Evolutionary conservation across 768 basidiomycete genomes (phyloP).

Genomic region (Pleurotus ostreatus): DNA sequence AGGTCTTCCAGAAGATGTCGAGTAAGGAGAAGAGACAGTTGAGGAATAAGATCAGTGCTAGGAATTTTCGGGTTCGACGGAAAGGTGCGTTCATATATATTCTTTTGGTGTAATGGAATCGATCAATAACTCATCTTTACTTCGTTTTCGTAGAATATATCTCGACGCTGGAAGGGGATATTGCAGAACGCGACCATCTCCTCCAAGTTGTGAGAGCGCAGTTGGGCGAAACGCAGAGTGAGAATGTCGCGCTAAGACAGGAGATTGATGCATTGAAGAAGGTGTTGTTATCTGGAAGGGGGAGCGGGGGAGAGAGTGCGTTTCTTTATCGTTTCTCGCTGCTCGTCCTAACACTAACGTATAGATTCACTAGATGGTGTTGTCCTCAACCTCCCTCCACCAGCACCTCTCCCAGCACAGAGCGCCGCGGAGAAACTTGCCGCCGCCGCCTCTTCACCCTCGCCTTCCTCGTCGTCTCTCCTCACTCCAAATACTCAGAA

Average conservation of each 20-base stretch:
- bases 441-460: constrained; percentile 13
- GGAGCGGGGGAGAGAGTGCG: constrained; percentile 16
- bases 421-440: constrained; percentile 34
- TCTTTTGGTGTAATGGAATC: constrained; percentile 1
- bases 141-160: constrained; percentile 64
- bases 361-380: constrained; percentile 8
- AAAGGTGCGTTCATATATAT: constrained; percentile 55
- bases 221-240: constrained; percentile 71
- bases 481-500: constrained; percentile 74
- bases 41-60: constrained; percentile 93
- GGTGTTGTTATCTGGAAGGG: constrained; percentile 67
- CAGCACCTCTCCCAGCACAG: constrained; percentile 40
- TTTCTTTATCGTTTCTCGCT: background rate
- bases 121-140: background rate
- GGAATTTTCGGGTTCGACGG: constrained; percentile 91
- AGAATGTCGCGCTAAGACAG: constrained; percentile 79
- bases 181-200: constrained; percentile 87
- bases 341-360: too few relatives aligned
- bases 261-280: constrained; percentile 75
- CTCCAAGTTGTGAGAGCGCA: constrained; percentile 85
- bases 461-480: constrained; percentile 16
- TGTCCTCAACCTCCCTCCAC: constrained; percentile 42
- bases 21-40: constrained; percentile 96
- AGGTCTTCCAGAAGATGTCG: constrained; percentile 93
- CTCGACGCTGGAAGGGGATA: constrained; percentile 87